phyloP scores from a whole-genome alignment of 2,329 filamentous ascomycete species.

The Xylariaceae sp. region DNA sequence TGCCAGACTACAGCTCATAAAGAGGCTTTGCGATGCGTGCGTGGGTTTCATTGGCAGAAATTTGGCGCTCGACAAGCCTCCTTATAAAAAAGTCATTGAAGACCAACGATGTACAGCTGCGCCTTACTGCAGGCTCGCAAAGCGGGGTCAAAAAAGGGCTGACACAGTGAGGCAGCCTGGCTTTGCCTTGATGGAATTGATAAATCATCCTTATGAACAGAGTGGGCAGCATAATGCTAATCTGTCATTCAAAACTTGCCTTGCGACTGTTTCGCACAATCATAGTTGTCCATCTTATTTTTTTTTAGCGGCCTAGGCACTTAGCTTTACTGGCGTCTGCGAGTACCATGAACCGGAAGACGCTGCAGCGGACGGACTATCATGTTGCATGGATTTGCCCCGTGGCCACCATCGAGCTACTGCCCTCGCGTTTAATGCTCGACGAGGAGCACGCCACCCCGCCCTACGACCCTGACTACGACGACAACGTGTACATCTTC shows the following conservation, averaged over 20 bases:
- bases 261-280: neutral
- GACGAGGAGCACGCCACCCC: neutral
- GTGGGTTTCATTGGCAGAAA: neutral
- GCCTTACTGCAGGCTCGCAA: neutral
- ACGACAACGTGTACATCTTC: constrained; percentile 6
- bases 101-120: neutral
- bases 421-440: constrained; percentile 3
- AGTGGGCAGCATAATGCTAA: neutral
- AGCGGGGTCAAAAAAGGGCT: neutral
- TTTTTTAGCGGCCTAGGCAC: neutral
- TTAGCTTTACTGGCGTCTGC: neutral
- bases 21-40: too few species aligned
- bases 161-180: neutral
- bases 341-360: neutral
- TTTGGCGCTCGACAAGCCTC: neutral
- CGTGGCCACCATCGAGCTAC: neutral
- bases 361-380: neutral
- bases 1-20: too few species aligned
- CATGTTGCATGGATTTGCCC: constrained; percentile 3
- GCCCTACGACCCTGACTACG: neutral
- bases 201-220: too few species aligned
- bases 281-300: neutral
- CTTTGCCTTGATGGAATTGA: neutral
- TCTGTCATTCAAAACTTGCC: neutral
- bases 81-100: neutral